These are phyloP conservation scores for Cryptococcus hybrid DNA, from an alignment of 1,284 basidiomycete genomes.

Conservation along the genomic window DNA sequence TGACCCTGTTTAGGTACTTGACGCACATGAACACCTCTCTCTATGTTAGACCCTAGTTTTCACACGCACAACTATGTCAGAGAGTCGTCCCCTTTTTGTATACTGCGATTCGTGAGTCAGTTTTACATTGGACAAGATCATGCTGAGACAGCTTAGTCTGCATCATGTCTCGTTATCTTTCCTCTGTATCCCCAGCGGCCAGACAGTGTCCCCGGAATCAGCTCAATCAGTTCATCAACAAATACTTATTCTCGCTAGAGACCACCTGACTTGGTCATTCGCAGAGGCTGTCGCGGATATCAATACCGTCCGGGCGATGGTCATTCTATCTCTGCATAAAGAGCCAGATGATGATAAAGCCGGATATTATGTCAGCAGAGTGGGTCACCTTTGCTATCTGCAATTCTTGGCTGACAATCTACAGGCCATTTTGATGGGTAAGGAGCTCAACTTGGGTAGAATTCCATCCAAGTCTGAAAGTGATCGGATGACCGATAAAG, in stretches of 20 bases:
- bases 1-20: slow-evolving; percentile 20
- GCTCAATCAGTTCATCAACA: slow-evolving; percentile 32
- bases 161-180: slow-evolving; percentile 32
- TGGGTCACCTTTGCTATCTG: slow-evolving; percentile 5
- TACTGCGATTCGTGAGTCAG: slow-evolving; percentile 29
- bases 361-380: slow-evolving; percentile 35
- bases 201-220: slow-evolving; percentile 19
- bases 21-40: slow-evolving; percentile 26
- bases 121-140: background rate
- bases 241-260: slow-evolving; percentile 31
- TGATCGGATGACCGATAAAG: slow-evolving; percentile 16
- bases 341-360: slow-evolving; percentile 43
- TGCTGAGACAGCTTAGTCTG: slow-evolving; percentile 14
- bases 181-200: background rate
- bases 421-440: slow-evolving; percentile 33
- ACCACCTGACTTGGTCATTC: slow-evolving; percentile 36
- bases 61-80: slow-evolving; percentile 33
- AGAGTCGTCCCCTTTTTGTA: slow-evolving; percentile 29
- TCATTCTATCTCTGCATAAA: slow-evolving; percentile 31
- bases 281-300: slow-evolving; percentile 29
- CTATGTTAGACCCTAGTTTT: slow-evolving; percentile 24
- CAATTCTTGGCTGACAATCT: background rate
- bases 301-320: slow-evolving; percentile 32
- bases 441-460: slow-evolving; percentile 32
- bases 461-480: slow-evolving; percentile 17